phyloP scores from a whole-genome alignment of 2,329 filamentous ascomycete genomes.

The Xylaria sp. region DNA sequence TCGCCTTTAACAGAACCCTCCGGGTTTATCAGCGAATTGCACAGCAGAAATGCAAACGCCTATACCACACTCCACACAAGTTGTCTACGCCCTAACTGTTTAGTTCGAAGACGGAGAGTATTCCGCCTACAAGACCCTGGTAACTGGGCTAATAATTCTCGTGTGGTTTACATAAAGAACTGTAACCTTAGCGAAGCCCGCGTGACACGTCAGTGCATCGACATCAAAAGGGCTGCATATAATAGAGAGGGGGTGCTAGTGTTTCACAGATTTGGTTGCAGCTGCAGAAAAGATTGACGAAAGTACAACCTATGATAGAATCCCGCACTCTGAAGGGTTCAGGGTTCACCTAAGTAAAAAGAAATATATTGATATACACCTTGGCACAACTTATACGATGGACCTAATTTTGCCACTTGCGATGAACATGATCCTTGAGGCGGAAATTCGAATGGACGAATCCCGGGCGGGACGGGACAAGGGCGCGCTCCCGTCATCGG shows the following conservation, averaged over 20 bases:
- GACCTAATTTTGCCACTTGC: slow-evolving; percentile 12
- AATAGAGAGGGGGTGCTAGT: slow-evolving; percentile 23
- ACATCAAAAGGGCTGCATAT: slow-evolving; percentile 11
- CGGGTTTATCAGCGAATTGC: slow-evolving; percentile 1
- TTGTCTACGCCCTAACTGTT: slow-evolving; percentile 15
- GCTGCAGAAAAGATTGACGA: slow-evolving; percentile 22
- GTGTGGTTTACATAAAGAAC: slow-evolving; percentile 24
- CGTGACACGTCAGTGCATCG: not conserved
- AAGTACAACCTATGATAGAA: slow-evolving; percentile 2
- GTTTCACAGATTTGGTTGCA: slow-evolving; percentile 17
- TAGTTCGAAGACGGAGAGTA: slow-evolving; percentile 9
- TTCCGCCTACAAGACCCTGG: slow-evolving; percentile 10
- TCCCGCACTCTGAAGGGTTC: slow-evolving; percentile 4
- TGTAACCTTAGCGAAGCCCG: slow-evolving; percentile 16
- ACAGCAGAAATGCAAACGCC: slow-evolving; percentile 5
- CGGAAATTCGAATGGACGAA: slow-evolving; percentile 21
- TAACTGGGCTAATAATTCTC: slow-evolving; percentile 12
- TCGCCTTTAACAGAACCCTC: not conserved
- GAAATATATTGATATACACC: slow-evolving; percentile 6
- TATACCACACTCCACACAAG: slow-evolving; percentile 12
- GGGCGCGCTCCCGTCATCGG: slow-evolving; percentile 20
- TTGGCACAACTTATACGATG: slow-evolving; percentile 7
- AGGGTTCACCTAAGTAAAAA: slow-evolving; percentile 19
- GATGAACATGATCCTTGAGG: slow-evolving; percentile 4
- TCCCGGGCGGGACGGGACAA: slow-evolving; percentile 32